A percentile compares a stretch with the other conserved stretches of the same genome.
phyloP scores from a whole-genome alignment of 139 green algal genomes.

The Coelastrella sp. region DNA sequence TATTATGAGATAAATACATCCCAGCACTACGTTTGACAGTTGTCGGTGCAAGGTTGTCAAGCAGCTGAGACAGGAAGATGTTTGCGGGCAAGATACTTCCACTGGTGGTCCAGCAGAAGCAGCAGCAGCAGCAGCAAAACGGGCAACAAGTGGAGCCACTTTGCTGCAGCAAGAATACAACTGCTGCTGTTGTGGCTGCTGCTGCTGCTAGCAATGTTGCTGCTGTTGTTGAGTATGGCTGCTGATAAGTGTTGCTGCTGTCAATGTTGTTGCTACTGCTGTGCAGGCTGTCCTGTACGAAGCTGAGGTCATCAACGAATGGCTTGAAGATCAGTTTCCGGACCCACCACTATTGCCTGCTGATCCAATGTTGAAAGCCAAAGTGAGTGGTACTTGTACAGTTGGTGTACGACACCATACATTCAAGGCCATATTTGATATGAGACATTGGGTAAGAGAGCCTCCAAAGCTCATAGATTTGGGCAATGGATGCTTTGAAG shows the following conservation, averaged over 20 bases:
- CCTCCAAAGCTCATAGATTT: too few species aligned
- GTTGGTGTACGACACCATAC: too few species aligned
- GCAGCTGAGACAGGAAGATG: too few species aligned
- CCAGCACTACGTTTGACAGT: too few species aligned
- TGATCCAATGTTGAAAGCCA: neutral
- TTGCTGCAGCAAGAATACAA: too few species aligned
- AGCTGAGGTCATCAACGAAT: conserved; percentile 57
- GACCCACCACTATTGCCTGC: conserved; percentile 35
- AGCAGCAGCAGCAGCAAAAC: neutral
- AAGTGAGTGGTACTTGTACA: too few species aligned
- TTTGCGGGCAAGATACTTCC: conserved; percentile 51
- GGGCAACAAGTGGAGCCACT: neutral
- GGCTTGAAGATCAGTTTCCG: conserved; percentile 51
- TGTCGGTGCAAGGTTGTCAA: too few species aligned
- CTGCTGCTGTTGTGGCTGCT: neutral
- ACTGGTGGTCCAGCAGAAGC: neutral
- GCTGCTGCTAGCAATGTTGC: neutral
- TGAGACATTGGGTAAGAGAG: too few species aligned
- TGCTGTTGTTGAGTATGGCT: too few species aligned
- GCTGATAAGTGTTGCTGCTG: neutral
- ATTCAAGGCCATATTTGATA: too few species aligned
- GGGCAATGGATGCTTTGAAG: too few species aligned
- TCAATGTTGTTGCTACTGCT: neutral
- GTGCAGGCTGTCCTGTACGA: conserved; percentile 32
- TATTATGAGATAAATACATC: too few species aligned